Base-by-base conservation (phyloP, 1,284 basidiomycete species). In the Pseudomicrostroma phylloplanum region DNA sequence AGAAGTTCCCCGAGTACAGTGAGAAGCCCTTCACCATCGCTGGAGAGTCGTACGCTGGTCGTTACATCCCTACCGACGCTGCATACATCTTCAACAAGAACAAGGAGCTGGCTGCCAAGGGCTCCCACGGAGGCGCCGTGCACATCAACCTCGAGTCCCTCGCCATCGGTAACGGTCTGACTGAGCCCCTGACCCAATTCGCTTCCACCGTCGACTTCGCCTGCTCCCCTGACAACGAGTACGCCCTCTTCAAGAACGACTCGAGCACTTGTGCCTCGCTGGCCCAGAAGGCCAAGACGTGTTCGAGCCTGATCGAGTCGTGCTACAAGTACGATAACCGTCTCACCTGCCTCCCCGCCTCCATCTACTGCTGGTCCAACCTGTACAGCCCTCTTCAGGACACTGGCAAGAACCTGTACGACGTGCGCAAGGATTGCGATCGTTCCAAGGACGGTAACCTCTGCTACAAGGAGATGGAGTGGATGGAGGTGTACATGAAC, bases 361-460 rank as follows among this genome's bases (percentile, higher is more conserved):
- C 80, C 2, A 66, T 82, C 15, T 79, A 79, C 66, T 79, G 77
- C 75, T 83, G 82, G 81, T 80, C 79, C 42, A 74, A 80, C 19
- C 69, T 84, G 49, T 84, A 82, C 72, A 81, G 80, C 30, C 81
- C 82, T 21, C 81, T 84, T 48, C 83, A 85, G 71, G 71, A 83
- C 59, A 78, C 81, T 25, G 81, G 81, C 23, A 68, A 80, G 62
- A 83, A 83, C 77, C 80, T 84, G 39, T 94, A 94, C 78, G 93
- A 96, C 72, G 88, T 92, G 11, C 86, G 92, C 62, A 83, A 81
- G 66, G 83, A 83, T 65, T 96, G 93, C 74, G 84, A 88, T 76
- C 83, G 86, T 60, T 80, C 84, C 61, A 53, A 58, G 51, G 79
- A 77, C 61, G 87, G 87, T 23, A 81, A 73, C 36, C 68, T 77